phyloP scores from a whole-genome alignment of 2,329 filamentous ascomycete genomes.

The Colletotrichum noveboracense region DNA sequence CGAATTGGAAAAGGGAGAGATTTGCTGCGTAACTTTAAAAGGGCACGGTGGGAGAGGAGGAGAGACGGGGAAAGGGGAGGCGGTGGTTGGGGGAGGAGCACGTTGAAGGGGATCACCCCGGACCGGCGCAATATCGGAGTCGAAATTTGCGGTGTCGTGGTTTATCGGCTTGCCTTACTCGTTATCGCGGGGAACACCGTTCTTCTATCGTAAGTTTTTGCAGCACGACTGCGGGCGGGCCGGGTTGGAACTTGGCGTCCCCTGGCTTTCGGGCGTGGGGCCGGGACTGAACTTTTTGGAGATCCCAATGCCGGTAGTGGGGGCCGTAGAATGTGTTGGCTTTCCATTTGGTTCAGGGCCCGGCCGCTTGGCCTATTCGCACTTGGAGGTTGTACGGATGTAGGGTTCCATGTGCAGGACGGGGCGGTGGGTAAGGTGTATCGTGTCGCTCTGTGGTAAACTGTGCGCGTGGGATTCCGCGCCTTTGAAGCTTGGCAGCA shows the following conservation, averaged over 20 bases:
- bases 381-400: background rate
- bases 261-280: background rate
- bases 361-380: background rate
- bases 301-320: background rate
- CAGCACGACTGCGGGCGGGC: background rate
- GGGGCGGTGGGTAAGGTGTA: background rate
- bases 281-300: background rate
- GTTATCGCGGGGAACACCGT: background rate
- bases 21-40: background rate
- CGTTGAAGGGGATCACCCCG: background rate
- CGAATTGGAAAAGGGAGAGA: background rate
- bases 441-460: background rate
- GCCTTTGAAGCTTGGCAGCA: background rate
- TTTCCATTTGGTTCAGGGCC: background rate
- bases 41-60: background rate
- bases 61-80: background rate
- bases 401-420: background rate
- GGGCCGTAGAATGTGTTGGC: background rate
- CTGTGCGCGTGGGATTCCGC: background rate
- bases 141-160: slow-evolving; percentile 2
- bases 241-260: background rate
- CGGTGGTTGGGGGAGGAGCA: background rate
- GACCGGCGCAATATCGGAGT: slow-evolving; percentile 3
- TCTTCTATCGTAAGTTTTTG: slow-evolving; percentile 1
- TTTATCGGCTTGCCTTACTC: background rate